These are phyloP conservation scores for Polygonum maritimum DNA, from an alignment of 148 eudicot genomes.

Conservation along the genomic window DNA sequence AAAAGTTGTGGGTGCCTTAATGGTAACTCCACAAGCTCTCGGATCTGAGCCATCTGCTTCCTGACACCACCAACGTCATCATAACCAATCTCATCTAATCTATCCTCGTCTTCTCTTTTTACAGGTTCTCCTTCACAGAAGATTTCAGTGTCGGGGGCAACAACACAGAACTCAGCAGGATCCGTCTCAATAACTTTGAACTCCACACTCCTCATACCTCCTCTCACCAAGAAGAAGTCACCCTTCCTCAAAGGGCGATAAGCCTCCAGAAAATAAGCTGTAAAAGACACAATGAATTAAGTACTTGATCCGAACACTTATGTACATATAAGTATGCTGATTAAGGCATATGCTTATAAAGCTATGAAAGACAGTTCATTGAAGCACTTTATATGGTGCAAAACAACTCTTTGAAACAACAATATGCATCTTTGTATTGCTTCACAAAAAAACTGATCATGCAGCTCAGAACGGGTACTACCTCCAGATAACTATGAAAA, in stretches of 20 bases:
- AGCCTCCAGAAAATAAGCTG: constrained; percentile 78
- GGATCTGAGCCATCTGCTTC: constrained; percentile 86
- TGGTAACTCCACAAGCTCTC: constrained; percentile 76
- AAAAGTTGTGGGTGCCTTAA: constrained; percentile 77
- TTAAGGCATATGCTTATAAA: too few species aligned
- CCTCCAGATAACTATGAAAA: background rate
- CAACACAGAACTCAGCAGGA: constrained; percentile 75
- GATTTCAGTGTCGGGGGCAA: constrained; percentile 83
- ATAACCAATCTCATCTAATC: constrained; percentile 74
- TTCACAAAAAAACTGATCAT: background rate
- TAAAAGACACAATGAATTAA: background rate
- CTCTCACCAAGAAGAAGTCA: constrained; percentile 67
- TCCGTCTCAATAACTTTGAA: constrained; percentile 83
- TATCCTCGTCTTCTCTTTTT: constrained; percentile 68
- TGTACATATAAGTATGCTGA: too few species aligned
- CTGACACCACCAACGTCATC: constrained; percentile 90
- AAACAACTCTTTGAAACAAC: background rate
- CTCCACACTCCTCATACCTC: constrained; percentile 81
- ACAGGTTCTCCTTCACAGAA: constrained; percentile 84
- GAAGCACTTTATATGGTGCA: background rate
- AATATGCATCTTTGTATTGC: background rate
- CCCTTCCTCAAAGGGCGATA: constrained; percentile 77
- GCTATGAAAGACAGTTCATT: too few species aligned
- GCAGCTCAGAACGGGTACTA: background rate
- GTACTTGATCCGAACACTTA: background rate